phyloP scores from a whole-genome alignment of 352 stramenopile genomes.

The Phytophthora colocasiae region DNA sequence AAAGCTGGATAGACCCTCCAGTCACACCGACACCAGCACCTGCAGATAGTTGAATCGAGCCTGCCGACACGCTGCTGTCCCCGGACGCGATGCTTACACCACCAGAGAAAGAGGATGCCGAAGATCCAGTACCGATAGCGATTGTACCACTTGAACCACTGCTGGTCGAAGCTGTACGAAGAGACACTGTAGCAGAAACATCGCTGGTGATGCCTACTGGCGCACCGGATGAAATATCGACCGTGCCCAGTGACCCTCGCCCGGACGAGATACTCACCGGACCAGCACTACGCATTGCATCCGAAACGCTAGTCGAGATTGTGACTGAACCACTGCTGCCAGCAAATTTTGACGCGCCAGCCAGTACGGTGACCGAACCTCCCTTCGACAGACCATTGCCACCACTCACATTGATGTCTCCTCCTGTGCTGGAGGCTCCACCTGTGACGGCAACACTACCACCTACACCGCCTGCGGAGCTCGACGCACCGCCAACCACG shows the following conservation, averaged over 20 bases:
- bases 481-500: too few species aligned
- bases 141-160: constrained; percentile 19
- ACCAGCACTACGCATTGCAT: constrained; percentile 27
- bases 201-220: too few species aligned
- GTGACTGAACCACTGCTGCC: constrained; percentile 12
- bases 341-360: constrained; percentile 9
- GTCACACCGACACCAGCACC: constrained; percentile 18
- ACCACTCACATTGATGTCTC: constrained; percentile 14
- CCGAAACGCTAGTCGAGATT: constrained; percentile 23
- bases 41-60: constrained; percentile 17
- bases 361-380: constrained; percentile 36
- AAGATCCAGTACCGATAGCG: constrained; percentile 18
- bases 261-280: constrained; percentile 14
- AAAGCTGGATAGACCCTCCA: constrained; percentile 21
- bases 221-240: too few species aligned
- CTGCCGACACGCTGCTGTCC: constrained; percentile 21
- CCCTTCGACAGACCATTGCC: constrained; percentile 34
- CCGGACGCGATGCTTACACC: constrained; percentile 18
- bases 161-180: constrained; percentile 1
- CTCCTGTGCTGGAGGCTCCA: constrained; percentile 28
- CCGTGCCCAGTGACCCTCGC: too few species aligned
- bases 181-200: too few species aligned
- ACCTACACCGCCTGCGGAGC: constrained; percentile 9
- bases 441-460: constrained; percentile 17
- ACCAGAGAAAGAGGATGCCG: constrained; percentile 16